These are phyloP conservation scores for Pythium angustatum DNA, from an alignment of 352 stramenopile species.

Conservation along the genomic window DNA sequence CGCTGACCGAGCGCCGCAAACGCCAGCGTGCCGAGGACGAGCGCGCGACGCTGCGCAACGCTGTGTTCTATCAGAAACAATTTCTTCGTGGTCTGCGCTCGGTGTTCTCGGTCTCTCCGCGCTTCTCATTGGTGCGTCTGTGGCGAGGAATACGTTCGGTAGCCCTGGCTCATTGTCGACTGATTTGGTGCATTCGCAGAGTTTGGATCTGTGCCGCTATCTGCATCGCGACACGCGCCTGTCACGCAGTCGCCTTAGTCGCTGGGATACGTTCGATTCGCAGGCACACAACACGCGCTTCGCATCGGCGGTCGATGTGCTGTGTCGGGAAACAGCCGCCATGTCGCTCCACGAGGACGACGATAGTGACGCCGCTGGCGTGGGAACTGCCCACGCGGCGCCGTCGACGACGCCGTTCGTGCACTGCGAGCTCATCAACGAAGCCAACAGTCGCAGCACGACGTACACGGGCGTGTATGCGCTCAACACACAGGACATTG, in stretches of 20 bases:
- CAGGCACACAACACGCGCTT: neutral
- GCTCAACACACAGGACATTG: slow-evolving; percentile 31
- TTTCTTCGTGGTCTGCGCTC: neutral
- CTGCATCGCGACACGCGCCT: slow-evolving; percentile 16
- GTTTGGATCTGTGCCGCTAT: slow-evolving; percentile 5
- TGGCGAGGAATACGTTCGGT: too few species aligned
- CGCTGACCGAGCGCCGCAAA: slow-evolving; percentile 9
- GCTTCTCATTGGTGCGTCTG: neutral
- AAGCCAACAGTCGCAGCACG: too few species aligned
- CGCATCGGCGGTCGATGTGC: slow-evolving; percentile 1
- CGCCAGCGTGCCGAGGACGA: slow-evolving; percentile 11
- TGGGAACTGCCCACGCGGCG: too few species aligned
- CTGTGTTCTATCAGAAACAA: neutral
- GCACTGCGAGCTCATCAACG: neutral
- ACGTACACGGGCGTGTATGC: slow-evolving; percentile 35
- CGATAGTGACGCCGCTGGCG: too few species aligned
- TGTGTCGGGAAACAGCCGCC: slow-evolving; percentile 4
- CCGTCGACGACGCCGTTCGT: neutral
- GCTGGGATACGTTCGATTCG: neutral
- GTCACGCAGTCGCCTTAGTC: neutral
- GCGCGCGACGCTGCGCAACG: neutral
- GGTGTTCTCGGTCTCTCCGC: slow-evolving; percentile 1
- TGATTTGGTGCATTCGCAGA: slow-evolving; percentile 1
- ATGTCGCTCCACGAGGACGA: too few species aligned
- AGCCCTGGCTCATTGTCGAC: too few species aligned